Evolutionary conservation across 345 rosid species (phyloP), one percentile per base, ranked within the genome.

Genomic region (Citrus medica): DNA sequence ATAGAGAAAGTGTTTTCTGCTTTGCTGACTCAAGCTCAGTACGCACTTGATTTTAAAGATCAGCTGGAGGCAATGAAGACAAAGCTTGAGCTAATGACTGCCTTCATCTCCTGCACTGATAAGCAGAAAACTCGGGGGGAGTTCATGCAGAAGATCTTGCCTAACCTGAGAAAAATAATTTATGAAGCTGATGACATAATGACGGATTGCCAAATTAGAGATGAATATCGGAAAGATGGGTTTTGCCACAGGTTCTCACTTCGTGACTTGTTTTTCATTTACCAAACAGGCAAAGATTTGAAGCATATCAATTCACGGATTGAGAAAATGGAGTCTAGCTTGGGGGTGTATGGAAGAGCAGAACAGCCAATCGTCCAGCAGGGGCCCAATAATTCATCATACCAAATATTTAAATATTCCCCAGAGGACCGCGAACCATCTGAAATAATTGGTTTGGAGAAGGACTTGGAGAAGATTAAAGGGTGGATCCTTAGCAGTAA

Each of bases 141-240:
- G 22, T 51, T 59, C 22, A n/a, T 79, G 30, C 55, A 35, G 69
- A 67, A 30, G 48, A 42, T 77, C 35, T 62, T 79, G 37, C 25
- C 51, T 55, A 27, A 58, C 21, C 32, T 79, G 30, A 79, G 79
- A 67, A 74, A 67, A 22, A 9, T 76, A 55, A 60, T 80, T 12
- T 79, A 79, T 53, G 85, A 76, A 21, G 82, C 82, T 4, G 80
- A 83, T 58, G 78, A 79, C 38, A 48, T 72, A 37, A 65, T 83
- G 9, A 83, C 82, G 3, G 78, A 79, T 51, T 79, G 80, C 80
- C 65, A 58, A 12, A 9, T 83, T 7, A 40, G 82, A 72, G 78
- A 24, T 4, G 72, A 79, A 62, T 53, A 72, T 56, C 58, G 27
- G 12, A 48, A 83, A 60, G 66, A 76, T 14, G 48, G 24, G 5